Evolutionary conservation across 495 filamentous ascomycete species (phyloP).

Genomic region (Xylaria castorea): DNA sequence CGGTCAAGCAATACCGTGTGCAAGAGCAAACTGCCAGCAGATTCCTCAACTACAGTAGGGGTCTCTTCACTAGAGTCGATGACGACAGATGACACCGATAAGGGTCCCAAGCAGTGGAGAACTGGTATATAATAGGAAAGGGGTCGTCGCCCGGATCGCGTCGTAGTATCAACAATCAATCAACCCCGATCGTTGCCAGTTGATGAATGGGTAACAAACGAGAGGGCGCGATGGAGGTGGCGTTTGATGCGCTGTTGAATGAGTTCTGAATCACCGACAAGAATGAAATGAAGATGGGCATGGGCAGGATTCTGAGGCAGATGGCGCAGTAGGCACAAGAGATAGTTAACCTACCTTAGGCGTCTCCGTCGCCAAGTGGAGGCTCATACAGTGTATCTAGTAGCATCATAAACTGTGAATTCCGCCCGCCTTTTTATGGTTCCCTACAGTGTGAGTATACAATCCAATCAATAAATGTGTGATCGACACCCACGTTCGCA

Average conservation of each 20-base stretch:
- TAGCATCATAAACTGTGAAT: neutral
- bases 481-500: neutral
- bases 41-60: constrained; percentile 6
- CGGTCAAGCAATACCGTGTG: neutral
- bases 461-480: neutral
- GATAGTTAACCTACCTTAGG: neutral
- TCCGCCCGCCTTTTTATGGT: no score
- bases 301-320: neutral
- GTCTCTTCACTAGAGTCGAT: constrained; percentile 11
- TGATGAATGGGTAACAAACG: neutral
- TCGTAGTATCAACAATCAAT: neutral
- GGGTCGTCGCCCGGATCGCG: constrained; percentile 13
- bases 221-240: neutral
- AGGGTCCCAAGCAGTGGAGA: constrained; percentile 36
- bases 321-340: constrained; percentile 7
- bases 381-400: neutral
- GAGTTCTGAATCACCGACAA: neutral
- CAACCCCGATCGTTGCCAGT: neutral
- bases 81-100: constrained; percentile 28
- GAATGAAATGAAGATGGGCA: constrained; percentile 12
- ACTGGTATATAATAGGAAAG: constrained; percentile 28
- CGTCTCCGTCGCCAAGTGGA: neutral
- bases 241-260: neutral
- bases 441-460: neutral
- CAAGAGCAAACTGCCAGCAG: constrained; percentile 8